Evolutionary conservation across 73 alveolate species (phyloP).

Genomic region (Paramecium pentaurelia): DNA sequence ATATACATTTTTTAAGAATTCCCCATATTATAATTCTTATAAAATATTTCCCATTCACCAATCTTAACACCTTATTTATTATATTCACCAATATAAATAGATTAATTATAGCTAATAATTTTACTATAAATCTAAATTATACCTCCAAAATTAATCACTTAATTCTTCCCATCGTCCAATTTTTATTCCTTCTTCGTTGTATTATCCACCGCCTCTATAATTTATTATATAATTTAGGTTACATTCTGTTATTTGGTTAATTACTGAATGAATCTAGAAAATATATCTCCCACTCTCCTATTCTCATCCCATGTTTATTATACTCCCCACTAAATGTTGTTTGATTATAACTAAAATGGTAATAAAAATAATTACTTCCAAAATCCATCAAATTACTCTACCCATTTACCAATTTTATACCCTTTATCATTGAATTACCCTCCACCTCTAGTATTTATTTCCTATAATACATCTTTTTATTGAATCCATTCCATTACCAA

Average conservation of each 20-base stretch:
- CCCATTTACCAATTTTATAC: background rate
- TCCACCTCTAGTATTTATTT: background rate
- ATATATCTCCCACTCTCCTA: background rate
- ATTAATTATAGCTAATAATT: background rate
- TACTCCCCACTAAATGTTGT: background rate
- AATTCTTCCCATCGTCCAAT: background rate
- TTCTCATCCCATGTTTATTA: background rate
- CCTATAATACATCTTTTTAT: no score
- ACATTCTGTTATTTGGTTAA: background rate
- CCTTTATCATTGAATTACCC: background rate
- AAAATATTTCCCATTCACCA: background rate
- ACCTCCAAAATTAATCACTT: background rate
- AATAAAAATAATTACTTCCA: background rate
- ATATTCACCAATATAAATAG: background rate
- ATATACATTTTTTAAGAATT: background rate
- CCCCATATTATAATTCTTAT: background rate
- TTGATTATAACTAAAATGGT: background rate
- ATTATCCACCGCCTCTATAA: background rate
- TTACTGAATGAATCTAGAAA: background rate
- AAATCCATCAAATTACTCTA: background rate
- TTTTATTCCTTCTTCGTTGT: background rate
- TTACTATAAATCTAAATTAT: no score
- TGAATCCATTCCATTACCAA: background rate
- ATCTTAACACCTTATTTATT: background rate
- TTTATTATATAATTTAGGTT: no score